Conservation (phyloP, 202 grass and related monocot genomes). For the Dendrocalamus latiflorus region DNA sequence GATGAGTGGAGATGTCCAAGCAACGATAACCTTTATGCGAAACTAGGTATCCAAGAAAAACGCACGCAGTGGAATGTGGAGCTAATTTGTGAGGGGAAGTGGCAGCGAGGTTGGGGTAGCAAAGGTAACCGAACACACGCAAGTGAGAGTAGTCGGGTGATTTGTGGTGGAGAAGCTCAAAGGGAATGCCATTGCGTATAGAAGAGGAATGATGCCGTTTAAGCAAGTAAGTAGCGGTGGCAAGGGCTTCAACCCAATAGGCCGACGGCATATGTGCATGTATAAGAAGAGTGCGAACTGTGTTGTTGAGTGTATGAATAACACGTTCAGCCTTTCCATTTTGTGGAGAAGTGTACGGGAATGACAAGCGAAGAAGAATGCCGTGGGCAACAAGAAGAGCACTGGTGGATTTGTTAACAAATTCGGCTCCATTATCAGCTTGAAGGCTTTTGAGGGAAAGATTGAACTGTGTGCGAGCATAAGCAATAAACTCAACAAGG, state of each 20-base stretch:
- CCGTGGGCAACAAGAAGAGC: not conserved
- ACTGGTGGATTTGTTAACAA: not conserved
- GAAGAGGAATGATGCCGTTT: not conserved
- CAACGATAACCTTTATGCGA: no score
- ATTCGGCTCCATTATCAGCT: not conserved
- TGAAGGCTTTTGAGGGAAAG: not conserved
- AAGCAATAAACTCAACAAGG: not conserved
- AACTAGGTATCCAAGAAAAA: no score
- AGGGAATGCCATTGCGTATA: accelerated
- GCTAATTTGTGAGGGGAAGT: no score
- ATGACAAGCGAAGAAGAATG: not conserved
- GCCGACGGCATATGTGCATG: not conserved
- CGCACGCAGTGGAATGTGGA: no score
- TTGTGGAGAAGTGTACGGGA: not conserved
- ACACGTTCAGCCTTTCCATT: not conserved
- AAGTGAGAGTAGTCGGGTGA: not conserved
- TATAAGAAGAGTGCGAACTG: not conserved
- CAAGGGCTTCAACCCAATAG: not conserved
- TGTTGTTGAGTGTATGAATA: not conserved
- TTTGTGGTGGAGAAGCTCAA: no score
- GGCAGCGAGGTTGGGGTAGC: no score
- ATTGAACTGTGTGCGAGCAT: not conserved
- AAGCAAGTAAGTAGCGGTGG: not conserved
- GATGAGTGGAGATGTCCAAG: no score
- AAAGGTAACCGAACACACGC: not conserved